Evolutionary conservation across 768 basidiomycete genomes (phyloP).

Genomic region (Pluteus cervinus): DNA sequence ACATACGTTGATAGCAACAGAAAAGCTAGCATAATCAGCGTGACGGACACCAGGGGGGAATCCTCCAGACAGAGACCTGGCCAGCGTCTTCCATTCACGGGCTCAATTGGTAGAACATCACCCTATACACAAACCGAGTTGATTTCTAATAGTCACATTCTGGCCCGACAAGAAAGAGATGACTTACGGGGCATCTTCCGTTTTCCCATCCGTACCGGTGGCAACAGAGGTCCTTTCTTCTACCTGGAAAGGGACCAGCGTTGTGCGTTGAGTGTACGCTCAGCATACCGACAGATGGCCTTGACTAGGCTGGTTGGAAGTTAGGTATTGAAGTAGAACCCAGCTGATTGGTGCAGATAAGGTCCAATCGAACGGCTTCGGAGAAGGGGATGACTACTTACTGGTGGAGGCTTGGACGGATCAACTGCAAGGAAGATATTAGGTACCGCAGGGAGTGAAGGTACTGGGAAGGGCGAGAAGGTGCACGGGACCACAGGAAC

Average conservation of each 20-base stretch:
- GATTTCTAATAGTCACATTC: too few relatives aligned
- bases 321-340: slow-evolving; percentile 35
- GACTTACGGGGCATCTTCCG: slow-evolving; percentile 61
- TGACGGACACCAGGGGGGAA: slow-evolving; percentile 76
- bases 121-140: too few relatives aligned
- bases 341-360: slow-evolving; percentile 18
- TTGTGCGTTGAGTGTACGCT: too few relatives aligned
- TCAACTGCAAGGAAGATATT: slow-evolving; percentile 49
- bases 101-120: slow-evolving; percentile 49
- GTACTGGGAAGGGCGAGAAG: slow-evolving; percentile 59
- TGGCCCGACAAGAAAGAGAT: too few relatives aligned
- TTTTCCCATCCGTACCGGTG: slow-evolving; percentile 65
- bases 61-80: slow-evolving; percentile 76
- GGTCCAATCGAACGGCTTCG: slow-evolving; percentile 1
- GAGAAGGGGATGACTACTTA: slow-evolving; percentile 15
- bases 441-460: slow-evolving; percentile 46
- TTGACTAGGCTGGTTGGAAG: slow-evolving; percentile 51
- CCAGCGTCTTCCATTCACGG: slow-evolving; percentile 38
- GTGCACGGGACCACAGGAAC: too few relatives aligned
- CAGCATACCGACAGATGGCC: too few relatives aligned
- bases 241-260: slow-evolving; percentile 44
- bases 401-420: slow-evolving; percentile 52
- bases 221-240: slow-evolving; percentile 60
- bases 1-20: slow-evolving; percentile 82
- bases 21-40: slow-evolving; percentile 70